Base-by-base conservation (phyloP, 139 green algal genomes). In the Picochlorum sp. region DNA sequence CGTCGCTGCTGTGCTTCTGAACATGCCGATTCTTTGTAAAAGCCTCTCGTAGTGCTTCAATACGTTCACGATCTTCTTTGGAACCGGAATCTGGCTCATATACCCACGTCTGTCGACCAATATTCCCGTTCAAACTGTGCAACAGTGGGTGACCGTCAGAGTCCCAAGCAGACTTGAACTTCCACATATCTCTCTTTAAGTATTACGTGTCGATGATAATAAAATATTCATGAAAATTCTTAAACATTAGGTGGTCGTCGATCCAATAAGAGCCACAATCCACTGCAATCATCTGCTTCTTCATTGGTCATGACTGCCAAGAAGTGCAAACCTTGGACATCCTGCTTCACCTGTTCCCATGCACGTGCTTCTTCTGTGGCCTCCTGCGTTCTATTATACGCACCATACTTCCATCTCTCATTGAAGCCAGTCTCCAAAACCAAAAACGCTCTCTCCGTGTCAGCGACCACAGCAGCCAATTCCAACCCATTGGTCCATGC, bases 401-500 rank as follows among this genome's bases (percentile, higher is more conserved):
- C 78, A 49, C 78, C 87, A 65, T 99, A 98, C 31, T 82, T 73
- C 85, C 88, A 98, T 7, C 85, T 73, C 45, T 96, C 77, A 68
- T 88, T 90, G 1, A 98, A 88, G 21, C 94, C 94, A 4, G 94
- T 96, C 71, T 97, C 88, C 38, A 99, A 77, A 14, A 99, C 83
- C 2, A 99, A 78, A 66, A 83, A 93, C 0, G 78, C 82, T 20
- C 85, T 74, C 38, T 94, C 81, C 1, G 67, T 68, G 68, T 97
- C 90, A 0, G 88, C 88, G 44, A 78, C 66, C 20, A 97, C 73
- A 10, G 64, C 62, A 11, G 85, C 83, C 47, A 99, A 77, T 70
- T 99, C 93, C 57, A 97, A 76, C 0, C 89, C 85, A 51, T 87
- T 92, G n/a, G 88, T 98, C 92, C 92, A 98, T 16, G 85, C 93